Base-by-base conservation (phyloP, 2,329 filamentous ascomycete genomes). In the Fusarium begoniae region DNA sequence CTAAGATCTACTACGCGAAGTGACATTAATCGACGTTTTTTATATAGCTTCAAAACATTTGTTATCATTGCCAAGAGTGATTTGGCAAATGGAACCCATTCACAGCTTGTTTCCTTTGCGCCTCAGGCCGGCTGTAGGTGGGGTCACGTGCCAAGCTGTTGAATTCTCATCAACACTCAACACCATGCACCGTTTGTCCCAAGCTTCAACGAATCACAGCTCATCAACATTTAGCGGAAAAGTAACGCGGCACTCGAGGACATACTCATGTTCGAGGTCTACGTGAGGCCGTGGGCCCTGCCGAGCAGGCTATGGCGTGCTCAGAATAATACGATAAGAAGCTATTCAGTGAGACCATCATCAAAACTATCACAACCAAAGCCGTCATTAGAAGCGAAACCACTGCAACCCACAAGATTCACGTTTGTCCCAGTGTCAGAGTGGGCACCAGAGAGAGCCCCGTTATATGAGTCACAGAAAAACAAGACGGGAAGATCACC, bases 141-240 rank as follows among this genome's bases (percentile, higher is more conserved):
- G 32, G 58, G 58, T 70, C 67, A 70, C 66, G 67, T 70, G 67
- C 22, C 28, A 38, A 47, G 41, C 24, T 26, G 40, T 65, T 47
- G 58, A 50, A 44, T 56, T 37, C 63, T 47, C 54, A 48, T 26
- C 40, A 47, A 67, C 32, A 43, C 24, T 67, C 55, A 47, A 61
- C 51, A 40, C 13, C 32, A 45, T 17, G 35, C 35, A 28, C 3
- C 24, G 14, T 24, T 45, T 38, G 17, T 44, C 53, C 22, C 14
- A 40, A 8, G 8, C 20, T 17, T 24, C 13, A 45, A 38, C 40
- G 24, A 48, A 53, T 51, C 38, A 41, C 43, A 28, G 40, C 44
- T 20, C 17, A 37, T 28, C 44, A 12, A 14, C 35, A 20, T 24
- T 51, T 40, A 17, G 35, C 32, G 38, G 22, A 20, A 11, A 15